Evolutionary conservation across 345 rosid species (phyloP), one percentile per base, ranked within the genome.

Genomic region (Cardamine chenopodiifolia): DNA sequence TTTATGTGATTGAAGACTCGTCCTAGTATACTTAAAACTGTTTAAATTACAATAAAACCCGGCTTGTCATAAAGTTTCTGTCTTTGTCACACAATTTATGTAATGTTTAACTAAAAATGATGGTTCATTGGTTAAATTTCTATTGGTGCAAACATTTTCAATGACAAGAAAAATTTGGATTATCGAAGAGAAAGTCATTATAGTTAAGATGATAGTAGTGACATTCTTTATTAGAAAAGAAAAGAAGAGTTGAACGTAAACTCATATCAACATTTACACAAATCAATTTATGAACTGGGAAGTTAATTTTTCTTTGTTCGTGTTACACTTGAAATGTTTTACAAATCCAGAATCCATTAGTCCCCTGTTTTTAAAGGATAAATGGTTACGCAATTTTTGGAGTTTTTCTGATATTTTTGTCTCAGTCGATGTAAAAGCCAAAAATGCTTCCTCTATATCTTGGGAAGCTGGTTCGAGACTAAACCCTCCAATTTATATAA

Each of bases 211-310:
- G 57, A 52, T 12, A 47, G 25, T 45, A 70, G 59, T n/a, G 63
- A 49, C 53, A 53, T 49, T 65, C 1, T 48, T 68, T 76, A 72
- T 78, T 72, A 50, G 50, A 59, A 59, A 57, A 59, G 55, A 45
- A 29, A 29, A 63, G 13, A 29, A 55, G 47, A 52, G 57, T 28
- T 78, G 56, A 71, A 18, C 18, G 15, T 64, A n/a, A 65, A 65
- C 58, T 31, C 26, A 65, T 48, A 77, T 59, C 47, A 66, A 71
- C 53, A 70, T 77, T 70, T 77, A 70, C 80, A 77, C 34, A 60
- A 59, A 72, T 22, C 52, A 34, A 72, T 50, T 18, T 77, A 77
- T 65, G 42, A 49, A 66, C 37, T 57, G 39, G 53, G 34, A 72
- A 78, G 52, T 60, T 66, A 66, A 72, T 59, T 59, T 28, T 49